phyloP scores from a whole-genome alignment of 1,284 basidiomycete genomes.

The Flammula alnicola region DNA sequence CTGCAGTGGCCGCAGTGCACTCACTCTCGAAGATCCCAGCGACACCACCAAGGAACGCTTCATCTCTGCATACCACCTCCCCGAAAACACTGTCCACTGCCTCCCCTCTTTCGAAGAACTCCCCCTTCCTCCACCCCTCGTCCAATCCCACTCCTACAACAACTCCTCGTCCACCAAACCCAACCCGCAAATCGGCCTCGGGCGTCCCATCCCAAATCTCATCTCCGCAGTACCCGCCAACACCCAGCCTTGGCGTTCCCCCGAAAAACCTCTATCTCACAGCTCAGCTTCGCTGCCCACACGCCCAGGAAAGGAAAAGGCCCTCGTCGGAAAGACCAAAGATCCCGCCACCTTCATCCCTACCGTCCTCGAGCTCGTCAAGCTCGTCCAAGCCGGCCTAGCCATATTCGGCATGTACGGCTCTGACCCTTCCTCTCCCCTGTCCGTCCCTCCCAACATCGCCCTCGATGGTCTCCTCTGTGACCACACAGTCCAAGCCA shows the following conservation, averaged over 20 bases:
- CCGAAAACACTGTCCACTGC: conserved; percentile 33
- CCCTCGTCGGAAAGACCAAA: conserved; percentile 29
- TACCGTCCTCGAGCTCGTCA: conserved; percentile 75
- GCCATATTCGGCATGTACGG: conserved; percentile 68
- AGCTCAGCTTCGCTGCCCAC: conserved; percentile 14
- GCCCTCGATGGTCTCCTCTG: conserved; percentile 70
- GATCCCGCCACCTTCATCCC: conserved; percentile 50
- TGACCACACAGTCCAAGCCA: conserved; percentile 71
- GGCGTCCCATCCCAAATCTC: no score
- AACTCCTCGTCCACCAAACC: no score
- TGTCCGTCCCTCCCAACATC: conserved; percentile 11
- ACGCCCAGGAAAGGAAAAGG: conserved; percentile 7
- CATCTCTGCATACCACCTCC: conserved; percentile 67
- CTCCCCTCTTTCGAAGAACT: conserved; percentile 32
- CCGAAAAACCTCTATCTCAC: conserved; percentile 5
- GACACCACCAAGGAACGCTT: conserved; percentile 81
- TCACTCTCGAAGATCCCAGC: conserved; percentile 75
- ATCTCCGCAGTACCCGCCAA: no score
- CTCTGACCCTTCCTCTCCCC: conserved; percentile 9
- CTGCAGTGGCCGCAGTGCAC: conserved; percentile 72
- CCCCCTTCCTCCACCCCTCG: conserved; percentile 25
- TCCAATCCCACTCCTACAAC: conserved; percentile 22
- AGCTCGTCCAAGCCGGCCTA: conserved; percentile 70
- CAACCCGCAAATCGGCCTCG: no score
- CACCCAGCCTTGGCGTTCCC: no score